These are phyloP conservation scores for Vigna reflexopilosa DNA, from an alignment of 306 rosid genomes.

Conservation along the genomic window DNA sequence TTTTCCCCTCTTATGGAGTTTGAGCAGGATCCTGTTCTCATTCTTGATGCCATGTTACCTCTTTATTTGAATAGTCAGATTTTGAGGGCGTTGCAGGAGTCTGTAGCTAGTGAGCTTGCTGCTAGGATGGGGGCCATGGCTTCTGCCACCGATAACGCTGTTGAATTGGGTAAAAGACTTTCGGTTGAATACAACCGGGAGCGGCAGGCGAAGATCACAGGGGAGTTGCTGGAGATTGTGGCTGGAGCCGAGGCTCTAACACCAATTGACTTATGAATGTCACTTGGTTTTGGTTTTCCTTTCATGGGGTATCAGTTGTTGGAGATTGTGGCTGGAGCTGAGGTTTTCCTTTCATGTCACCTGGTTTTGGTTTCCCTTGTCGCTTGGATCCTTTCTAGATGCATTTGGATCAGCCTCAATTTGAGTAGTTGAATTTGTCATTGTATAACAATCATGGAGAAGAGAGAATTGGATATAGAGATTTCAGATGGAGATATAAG, in stretches of 20 bases:
- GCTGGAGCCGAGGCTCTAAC: conserved; percentile 78
- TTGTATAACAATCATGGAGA: neutral
- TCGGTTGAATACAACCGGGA: conserved; percentile 59
- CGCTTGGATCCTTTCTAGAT: neutral
- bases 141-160: conserved; percentile 77
- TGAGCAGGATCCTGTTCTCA: conserved; percentile 87
- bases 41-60: conserved; percentile 90
- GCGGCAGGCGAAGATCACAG: conserved; percentile 81
- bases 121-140: conserved; percentile 90
- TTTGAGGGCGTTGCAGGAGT: conserved; percentile 80
- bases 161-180: conserved; percentile 68
- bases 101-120: conserved; percentile 84
- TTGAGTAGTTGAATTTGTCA: neutral
- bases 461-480: neutral
- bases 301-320: conserved; percentile 51
- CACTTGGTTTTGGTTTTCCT: neutral
- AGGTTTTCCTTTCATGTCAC: conserved; percentile 43
- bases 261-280: conserved; percentile 50
- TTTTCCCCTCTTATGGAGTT: conserved; percentile 57
- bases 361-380: neutral
- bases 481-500: neutral
- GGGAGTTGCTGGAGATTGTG: conserved; percentile 83
- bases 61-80: conserved; percentile 81
- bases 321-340: conserved; percentile 91
- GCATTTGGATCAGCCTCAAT: neutral